Evolutionary conservation across 352 stramenopile genomes (phyloP), one percentile per base, ranked within the genome.

Genomic region (Phytophthora idaei): DNA sequence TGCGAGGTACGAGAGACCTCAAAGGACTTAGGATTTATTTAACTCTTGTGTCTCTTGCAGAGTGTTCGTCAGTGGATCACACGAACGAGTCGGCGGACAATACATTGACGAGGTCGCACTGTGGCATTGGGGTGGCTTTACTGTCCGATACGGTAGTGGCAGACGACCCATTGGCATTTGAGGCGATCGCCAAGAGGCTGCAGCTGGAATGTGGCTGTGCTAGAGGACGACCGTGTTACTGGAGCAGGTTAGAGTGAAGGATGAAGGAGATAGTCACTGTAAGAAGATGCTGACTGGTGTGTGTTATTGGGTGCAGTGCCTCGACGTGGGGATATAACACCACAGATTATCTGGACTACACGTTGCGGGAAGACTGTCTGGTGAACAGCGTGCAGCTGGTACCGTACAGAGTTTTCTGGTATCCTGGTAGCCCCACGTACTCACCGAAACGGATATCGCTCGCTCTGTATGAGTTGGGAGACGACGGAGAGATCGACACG

Each of bases 341-440:
- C 12, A 62, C 55, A 5, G 86, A 94, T 58, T 85, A 80, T 57
- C 85, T 94, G 56, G 81, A 90, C 66, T 92, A 93, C 66, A 69
- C 49, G 9, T 59, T 90, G 60, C 56, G 67, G 29, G 52, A 74
- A 10, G 64, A 74, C 42, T 82, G 70, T 42, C 29, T 94, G 45
- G 64, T 94, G 3, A 59, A 68, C 15, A 67, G 51, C 4, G 59
- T 93, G 15, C 70, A 90, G 37, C 31, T 93, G n/a, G 57, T 92
- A 36, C 85, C 87, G 4, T 94, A 94, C 67, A 74, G 83, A 29
- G 85, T 87, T 11, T 93, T 90, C 46, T 92, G 83, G 85, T 86
- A 92, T 41, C 84, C 87, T 2, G 73, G 80, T 29, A 90, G 74
- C 15, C 85, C 87, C 1, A 91, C 84, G 47, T 94, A 91, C 63